Evolutionary conservation across 345 rosid genomes (phyloP), one percentile per base, ranked within the genome.

Genomic region (Populus simonii): DNA sequence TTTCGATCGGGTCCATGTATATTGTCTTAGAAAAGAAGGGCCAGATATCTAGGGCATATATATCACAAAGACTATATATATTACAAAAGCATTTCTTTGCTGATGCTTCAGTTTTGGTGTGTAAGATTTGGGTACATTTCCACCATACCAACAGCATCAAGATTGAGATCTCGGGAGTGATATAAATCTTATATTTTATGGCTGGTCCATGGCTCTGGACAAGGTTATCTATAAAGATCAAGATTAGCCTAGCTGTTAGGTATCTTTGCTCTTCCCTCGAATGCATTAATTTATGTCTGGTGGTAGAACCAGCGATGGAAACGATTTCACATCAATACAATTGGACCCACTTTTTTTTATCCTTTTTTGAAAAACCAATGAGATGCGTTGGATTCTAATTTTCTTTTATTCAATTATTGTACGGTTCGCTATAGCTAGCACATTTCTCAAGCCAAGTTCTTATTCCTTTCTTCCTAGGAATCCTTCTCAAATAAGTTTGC

Each of bases 181-280:
- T 41, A 38, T 22, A 0, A 6, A 17, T n/a, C 7, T 43, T 23
- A 71, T 71, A 71, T 20, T 51, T 7, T 10, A 29, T 4, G 38
- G 47, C 23, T 39, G 51, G 31, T 49, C 23, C 71, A n/a, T 35
- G 71, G 12, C 67, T 35, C 20, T 33, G 72, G 31, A 51, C 38
- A 33, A 59, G 9, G 25, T 36, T 15, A 5, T 38, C 57, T 38
- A 45, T 25, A 49, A 63, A 53, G 22, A 53, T 38, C n/a, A 25
- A 66, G 77, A 79, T 79, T 79, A 55, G 77, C 81, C 68, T 79
- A 68, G 77, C 81, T 79, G 81, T 68, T 27, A 57, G 68, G 39
- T 41, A 73, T 79, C 74, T 68, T 59, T 22, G 47, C 68, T 2
- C 59, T 7, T 57, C 59, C 29, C 17, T 66, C 27, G 22, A 27